phyloP scores from a whole-genome alignment of 306 rosid genomes.

The Ceratonia siliqua region DNA sequence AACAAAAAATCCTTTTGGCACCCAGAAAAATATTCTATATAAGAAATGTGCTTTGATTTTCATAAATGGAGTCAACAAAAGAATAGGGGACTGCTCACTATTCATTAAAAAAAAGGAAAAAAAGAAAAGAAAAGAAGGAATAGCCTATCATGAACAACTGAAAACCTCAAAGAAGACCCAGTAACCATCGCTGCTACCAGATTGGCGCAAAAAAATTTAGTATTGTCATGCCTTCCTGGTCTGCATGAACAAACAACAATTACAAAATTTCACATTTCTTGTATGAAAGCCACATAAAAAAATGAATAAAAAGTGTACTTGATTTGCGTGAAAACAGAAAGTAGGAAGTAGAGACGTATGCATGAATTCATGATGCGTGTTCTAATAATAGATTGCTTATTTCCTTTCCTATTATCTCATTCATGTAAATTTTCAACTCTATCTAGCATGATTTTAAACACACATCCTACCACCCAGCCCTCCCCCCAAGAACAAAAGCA shows the following conservation, averaged over 20 bases:
- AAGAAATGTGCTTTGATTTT: not conserved
- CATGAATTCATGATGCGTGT: not conserved
- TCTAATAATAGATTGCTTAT: not conserved
- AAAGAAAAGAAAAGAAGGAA: not conserved
- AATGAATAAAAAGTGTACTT: not conserved
- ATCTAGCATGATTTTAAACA: not conserved
- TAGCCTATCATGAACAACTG: conserved; percentile 20
- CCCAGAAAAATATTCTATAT: not conserved
- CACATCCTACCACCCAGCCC: too few relatives aligned
- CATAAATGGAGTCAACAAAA: not conserved
- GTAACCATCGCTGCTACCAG: conserved; percentile 29
- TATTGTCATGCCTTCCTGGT: conserved; percentile 45
- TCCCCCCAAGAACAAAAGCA: conserved; percentile 8
- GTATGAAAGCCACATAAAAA: not conserved
- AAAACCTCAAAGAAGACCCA: conserved; percentile 34
- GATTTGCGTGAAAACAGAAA: not conserved
- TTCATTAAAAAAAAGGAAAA: not conserved
- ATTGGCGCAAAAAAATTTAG: conserved; percentile 27
- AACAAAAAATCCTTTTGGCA: not conserved
- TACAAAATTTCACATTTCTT: not conserved
- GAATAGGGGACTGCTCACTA: not conserved
- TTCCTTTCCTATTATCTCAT: not conserved
- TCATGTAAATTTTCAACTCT: not conserved
- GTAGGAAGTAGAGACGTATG: not conserved
- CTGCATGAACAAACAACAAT: conserved; percentile 48